Base-by-base conservation (phyloP, 495 filamentous ascomycete species). In the Xanthoparmelia taractica region DNA sequence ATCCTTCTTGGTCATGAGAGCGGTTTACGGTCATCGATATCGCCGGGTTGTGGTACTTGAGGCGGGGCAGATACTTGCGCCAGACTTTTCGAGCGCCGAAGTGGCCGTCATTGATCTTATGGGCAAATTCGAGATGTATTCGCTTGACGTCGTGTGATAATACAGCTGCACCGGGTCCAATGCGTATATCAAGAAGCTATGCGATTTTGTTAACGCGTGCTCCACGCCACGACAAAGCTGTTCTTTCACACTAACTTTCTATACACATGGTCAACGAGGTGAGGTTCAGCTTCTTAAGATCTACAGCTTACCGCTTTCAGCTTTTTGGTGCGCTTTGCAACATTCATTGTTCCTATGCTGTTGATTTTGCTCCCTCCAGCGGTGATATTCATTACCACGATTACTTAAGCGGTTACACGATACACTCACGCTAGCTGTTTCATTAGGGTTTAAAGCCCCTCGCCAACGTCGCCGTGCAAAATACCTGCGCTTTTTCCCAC, bases 1-100 rank as follows among this genome's bases (percentile, higher is more conserved):
- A 85, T 43, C 77, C 84, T 57, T 68, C 72, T 58, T 84, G 75
- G 31, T 87, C 77, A 25, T 63, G 50, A 27, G 79, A 85, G 57
- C 90, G 87, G 68, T 83, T 83, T 59, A 97, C 85, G 41, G 88
- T 86, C 85, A 97, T 93, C 20, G 84, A 81, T 20, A 97, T 72
- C 11, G 83, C 78, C 0, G 94, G 94, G 72, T 98, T 98, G 79
- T 94, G 88, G 78, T 87, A 97, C 80, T 98, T 96, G 61, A 98
- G 78, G 66, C 90, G 84, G 2, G 89, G 89, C 38, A 98, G 85
- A 68, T 83, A 87, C 43, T 84, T 75, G 57, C 82, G 85, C 92
- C 91, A 96, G 81, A 98, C 96, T 79, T 91, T 90, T 63, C 89
- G 87, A 40, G 94, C 84, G 31, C 93, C 93, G 71, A 88, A 80